Base-by-base conservation (phyloP, 495 filamentous ascomycete species). In the Pyrenopolyporus hunteri region DNA sequence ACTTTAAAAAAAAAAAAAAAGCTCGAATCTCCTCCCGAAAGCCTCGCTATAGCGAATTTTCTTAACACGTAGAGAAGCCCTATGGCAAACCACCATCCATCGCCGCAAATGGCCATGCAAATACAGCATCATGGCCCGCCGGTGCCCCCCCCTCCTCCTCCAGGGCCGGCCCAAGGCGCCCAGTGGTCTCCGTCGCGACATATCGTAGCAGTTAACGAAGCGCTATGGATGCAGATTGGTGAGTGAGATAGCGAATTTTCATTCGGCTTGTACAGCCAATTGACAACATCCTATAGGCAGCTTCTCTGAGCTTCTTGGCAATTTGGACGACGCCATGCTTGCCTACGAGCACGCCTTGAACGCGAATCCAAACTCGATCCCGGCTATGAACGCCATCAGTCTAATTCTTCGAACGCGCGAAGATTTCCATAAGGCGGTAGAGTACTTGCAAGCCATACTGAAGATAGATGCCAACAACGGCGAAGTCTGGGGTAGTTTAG, bases 171-270 rank as follows among this genome's bases (percentile, higher is more conserved):
- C 13, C 70, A 73, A 42, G 68, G 64, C 16, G 51, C 17, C 33
- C 62, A 69, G 44, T 73, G 74, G 40, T 67, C 66, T 1, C 72
- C 78, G 36, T 72, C 74, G 50, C 79, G 80, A 25, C 78, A 81
- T 60, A 72, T 85, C 17, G 55, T 74, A 6, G 64, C 70, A 0
- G 69, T 90, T 26, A 98, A 93, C 69, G 94, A 98, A 72, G 80
- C 81, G 35, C 84, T 95, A n/a, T 98, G 94, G 94, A 82, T 96
- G 50, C 89, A 93, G 67, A 89, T 98, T 48, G 94, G 93, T 96
- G 85, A 57, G 84, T 62, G 26, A 23, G n/a, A 14, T 31, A 19
- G 3, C 5, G 8, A 25, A 8, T 20, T 11, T 13, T 28, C 19
- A 16, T 23, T 46, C 14, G 8, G 11, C n/a, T 0, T 17, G 19